Percentiles rank a stretch among this genome's conserved stretches.
phyloP scores from a whole-genome alignment of 805 yeast species.

The Candida golubevii region DNA sequence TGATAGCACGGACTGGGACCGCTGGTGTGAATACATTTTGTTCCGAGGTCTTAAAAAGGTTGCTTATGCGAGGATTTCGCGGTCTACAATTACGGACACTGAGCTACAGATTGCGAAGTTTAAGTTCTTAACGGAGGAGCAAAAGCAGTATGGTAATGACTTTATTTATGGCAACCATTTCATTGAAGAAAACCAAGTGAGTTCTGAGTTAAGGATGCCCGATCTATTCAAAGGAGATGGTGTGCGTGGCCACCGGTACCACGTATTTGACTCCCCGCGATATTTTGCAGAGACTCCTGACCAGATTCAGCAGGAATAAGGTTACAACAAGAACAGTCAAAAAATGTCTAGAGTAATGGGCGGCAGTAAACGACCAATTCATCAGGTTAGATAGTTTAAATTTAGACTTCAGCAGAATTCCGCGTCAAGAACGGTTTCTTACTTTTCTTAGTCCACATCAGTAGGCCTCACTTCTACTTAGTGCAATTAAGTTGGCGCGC shows the following conservation, averaged over 20 bases:
- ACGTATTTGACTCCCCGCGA: conserved; percentile 92
- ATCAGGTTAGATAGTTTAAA: too few species aligned
- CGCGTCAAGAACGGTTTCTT: too few species aligned
- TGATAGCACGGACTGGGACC: conserved; percentile 89
- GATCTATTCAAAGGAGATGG: conserved; percentile 80
- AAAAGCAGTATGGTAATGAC: conserved; percentile 28
- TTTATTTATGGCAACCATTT: conserved; percentile 53
- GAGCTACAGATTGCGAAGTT: conserved; percentile 95
- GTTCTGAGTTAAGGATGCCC: conserved; percentile 71
- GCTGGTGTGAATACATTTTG: conserved; percentile 97
- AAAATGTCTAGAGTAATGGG: neutral
- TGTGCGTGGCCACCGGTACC: conserved; percentile 88
- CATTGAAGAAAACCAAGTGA: conserved; percentile 53
- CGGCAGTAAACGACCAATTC: too few species aligned
- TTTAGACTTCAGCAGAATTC: too few species aligned
- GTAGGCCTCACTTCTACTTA: too few species aligned
- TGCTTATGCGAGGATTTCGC: conserved; percentile 90
- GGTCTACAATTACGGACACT: conserved; percentile 94
- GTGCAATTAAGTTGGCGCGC: too few species aligned
- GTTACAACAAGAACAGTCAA: neutral
- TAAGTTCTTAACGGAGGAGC: conserved; percentile 46
- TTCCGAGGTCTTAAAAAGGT: conserved; percentile 82
- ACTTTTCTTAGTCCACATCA: too few species aligned
- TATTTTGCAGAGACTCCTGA: conserved; percentile 46
- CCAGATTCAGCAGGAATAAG: conserved; percentile 1